Evolutionary conservation across 2,329 filamentous ascomycete species (phyloP).

Genomic region (Macrophomina pseudophaseolina): DNA sequence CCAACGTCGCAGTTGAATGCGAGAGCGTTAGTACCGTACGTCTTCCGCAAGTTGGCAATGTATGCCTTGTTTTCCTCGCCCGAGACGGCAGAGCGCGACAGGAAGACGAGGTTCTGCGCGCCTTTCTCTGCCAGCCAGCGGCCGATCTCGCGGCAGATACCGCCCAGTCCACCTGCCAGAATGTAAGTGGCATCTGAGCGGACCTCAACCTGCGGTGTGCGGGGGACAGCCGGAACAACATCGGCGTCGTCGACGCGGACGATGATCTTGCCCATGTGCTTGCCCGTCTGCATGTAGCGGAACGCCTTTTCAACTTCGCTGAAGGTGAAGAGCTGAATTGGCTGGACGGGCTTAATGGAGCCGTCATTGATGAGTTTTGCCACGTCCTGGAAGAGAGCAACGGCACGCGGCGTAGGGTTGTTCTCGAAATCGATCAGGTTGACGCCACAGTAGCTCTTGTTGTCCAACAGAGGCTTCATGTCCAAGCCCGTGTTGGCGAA

Average conservation of each 20-base stretch:
- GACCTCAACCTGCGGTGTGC: conserved; percentile 28
- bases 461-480: conserved; percentile 25
- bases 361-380: neutral
- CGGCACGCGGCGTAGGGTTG: neutral
- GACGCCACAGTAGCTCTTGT: conserved; percentile 4
- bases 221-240: neutral
- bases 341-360: neutral
- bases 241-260: conserved; percentile 24
- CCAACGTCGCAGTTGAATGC: conserved; percentile 10
- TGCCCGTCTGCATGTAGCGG: conserved; percentile 29
- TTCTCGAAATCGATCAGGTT: conserved; percentile 3
- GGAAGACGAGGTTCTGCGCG: conserved; percentile 34
- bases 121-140: conserved; percentile 35
- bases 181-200: conserved; percentile 35
- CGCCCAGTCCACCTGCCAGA: conserved; percentile 37
- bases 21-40: conserved; percentile 12
- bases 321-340: conserved; percentile 28
- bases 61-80: neutral
- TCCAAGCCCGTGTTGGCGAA: conserved; percentile 25
- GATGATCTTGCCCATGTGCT: conserved; percentile 30
- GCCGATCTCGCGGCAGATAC: conserved; percentile 36
- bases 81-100: conserved; percentile 28
- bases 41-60: conserved; percentile 8
- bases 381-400: neutral
- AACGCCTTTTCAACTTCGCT: conserved; percentile 30